These are phyloP conservation scores for Stromatinia cepivora DNA, from an alignment of 2,329 filamentous ascomycete species.

Conservation along the genomic window DNA sequence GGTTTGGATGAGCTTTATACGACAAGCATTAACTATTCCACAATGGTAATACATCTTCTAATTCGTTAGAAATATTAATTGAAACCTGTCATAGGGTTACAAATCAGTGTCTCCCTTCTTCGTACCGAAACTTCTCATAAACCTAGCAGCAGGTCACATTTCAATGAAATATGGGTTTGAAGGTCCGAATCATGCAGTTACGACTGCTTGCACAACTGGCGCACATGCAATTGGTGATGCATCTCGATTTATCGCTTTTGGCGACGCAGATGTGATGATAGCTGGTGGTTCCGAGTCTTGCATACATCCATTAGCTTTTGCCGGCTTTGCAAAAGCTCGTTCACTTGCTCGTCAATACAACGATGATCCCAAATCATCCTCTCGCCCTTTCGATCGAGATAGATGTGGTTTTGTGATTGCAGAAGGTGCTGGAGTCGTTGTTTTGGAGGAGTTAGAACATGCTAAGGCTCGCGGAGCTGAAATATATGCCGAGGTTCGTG, in stretches of 20 bases:
- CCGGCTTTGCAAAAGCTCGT: slow-evolving; percentile 84
- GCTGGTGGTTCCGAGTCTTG: slow-evolving; percentile 95
- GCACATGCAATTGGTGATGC: slow-evolving; percentile 94
- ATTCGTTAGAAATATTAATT: slow-evolving; percentile 27
- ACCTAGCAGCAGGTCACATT: slow-evolving; percentile 90
- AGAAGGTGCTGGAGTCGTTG: slow-evolving; percentile 83
- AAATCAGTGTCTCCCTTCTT: slow-evolving; percentile 91
- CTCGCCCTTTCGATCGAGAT: slow-evolving; percentile 80
- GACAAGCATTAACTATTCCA: slow-evolving; percentile 53
- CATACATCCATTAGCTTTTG: slow-evolving; percentile 89
- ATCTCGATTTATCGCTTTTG: slow-evolving; percentile 84
- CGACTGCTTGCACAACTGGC: slow-evolving; percentile 94
- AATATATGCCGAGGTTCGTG: slow-evolving; percentile 86
- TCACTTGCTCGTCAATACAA: slow-evolving; percentile 85
- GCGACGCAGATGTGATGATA: slow-evolving; percentile 92
- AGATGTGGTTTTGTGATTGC: slow-evolving; percentile 88
- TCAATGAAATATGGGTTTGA: slow-evolving; percentile 89
- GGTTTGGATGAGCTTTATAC: slow-evolving; percentile 89
- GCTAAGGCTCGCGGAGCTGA: slow-evolving; percentile 74
- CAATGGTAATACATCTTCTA: slow-evolving; percentile 15
- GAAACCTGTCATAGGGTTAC: slow-evolving; percentile 64
- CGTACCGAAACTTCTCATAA: slow-evolving; percentile 89
- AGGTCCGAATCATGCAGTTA: slow-evolving; percentile 89
- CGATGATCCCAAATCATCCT: slow-evolving; percentile 66
- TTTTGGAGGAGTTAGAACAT: slow-evolving; percentile 90